Evolutionary conservation across 257 asterid genomes (phyloP).

Genomic region (Fraxinus cuspidata): DNA sequence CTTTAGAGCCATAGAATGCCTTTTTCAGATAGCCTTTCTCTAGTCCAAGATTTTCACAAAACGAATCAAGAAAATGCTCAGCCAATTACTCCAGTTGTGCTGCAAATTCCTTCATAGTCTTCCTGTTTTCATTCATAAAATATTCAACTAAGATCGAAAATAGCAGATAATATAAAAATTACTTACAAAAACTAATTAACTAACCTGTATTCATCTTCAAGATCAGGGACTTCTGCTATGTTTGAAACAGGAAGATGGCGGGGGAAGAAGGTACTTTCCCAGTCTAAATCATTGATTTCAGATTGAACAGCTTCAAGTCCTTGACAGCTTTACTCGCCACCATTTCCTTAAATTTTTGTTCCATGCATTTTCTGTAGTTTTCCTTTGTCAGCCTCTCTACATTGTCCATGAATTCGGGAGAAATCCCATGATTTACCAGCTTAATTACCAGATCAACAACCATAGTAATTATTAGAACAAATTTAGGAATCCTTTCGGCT

Average conservation of each 20-base stretch:
- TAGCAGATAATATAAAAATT: conserved; percentile 11
- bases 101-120: conserved; percentile 63
- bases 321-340: conserved; percentile 56
- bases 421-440: conserved; percentile 65
- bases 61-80: conserved; percentile 60
- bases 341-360: conserved; percentile 66
- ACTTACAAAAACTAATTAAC: too few relatives aligned
- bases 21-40: conserved; percentile 69
- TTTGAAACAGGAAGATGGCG: conserved; percentile 67
- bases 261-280: conserved; percentile 71
- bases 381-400: conserved; percentile 64
- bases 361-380: conserved; percentile 58
- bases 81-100: conserved; percentile 60
- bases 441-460: conserved; percentile 1
- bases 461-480: conserved; percentile 1
- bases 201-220: conserved; percentile 64
- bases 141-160: background rate
- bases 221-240: conserved; percentile 63
- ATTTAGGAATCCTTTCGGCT: background rate
- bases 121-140: conserved; percentile 36
- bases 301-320: conserved; percentile 57
- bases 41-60: conserved; percentile 73
- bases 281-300: conserved; percentile 55
- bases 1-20: conserved; percentile 64
- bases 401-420: conserved; percentile 56